Percentiles rank a stretch among this genome's conserved stretches.
Evolutionary conservation across 345 rosid genomes (phyloP).

Genomic region (Gossypium ekmanianum): DNA sequence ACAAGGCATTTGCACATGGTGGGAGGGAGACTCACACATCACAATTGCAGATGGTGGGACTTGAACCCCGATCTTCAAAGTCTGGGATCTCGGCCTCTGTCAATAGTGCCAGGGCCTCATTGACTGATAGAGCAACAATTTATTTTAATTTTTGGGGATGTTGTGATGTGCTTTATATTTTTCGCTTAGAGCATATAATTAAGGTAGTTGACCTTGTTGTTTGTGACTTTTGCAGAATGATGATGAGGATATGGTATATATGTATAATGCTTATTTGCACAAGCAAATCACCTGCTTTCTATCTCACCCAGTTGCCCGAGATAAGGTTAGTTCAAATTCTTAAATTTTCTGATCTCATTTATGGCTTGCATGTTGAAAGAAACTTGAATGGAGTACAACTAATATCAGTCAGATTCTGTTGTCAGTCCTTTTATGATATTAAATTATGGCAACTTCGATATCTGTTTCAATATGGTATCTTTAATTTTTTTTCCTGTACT

Average conservation of each 20-base stretch:
- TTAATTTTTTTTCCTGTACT: background rate
- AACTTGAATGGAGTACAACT: background rate
- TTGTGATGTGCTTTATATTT: background rate
- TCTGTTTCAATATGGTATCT: background rate
- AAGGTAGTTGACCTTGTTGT: conserved; percentile 20
- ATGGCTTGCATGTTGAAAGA: background rate
- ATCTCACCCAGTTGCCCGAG: conserved; percentile 83
- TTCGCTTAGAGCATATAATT: conserved; percentile 16
- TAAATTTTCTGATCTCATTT: conserved; percentile 9
- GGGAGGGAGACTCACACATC: too few species aligned
- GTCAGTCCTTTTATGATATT: background rate
- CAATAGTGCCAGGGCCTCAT: too few species aligned
- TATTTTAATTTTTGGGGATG: background rate
- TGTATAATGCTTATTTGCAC: conserved; percentile 92
- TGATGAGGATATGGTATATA: conserved; percentile 87
- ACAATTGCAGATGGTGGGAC: too few species aligned
- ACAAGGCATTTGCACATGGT: too few species aligned
- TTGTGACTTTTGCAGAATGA: conserved; percentile 54
- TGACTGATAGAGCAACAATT: background rate
- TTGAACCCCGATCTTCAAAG: too few species aligned
- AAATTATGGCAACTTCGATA: background rate
- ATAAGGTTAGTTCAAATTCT: conserved; percentile 57
- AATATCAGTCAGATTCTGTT: background rate
- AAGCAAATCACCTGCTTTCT: conserved; percentile 84
- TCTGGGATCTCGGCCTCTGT: too few species aligned